Base-by-base conservation (phyloP, 176 grass and related monocot species). In the Aechmea fasciata region DNA sequence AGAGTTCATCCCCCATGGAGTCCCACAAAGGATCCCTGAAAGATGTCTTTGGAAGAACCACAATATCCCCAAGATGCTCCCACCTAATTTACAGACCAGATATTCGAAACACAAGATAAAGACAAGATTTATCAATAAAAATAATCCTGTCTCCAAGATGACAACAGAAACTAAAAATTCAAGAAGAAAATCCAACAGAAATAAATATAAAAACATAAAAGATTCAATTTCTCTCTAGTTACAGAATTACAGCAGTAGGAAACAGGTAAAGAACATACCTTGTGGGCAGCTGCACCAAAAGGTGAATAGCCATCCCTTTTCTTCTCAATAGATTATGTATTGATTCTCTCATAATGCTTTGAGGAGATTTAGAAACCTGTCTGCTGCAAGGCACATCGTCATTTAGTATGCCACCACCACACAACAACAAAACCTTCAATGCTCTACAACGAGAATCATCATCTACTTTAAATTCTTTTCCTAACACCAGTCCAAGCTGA, bases 21-120 rank as follows among this genome's bases (percentile, higher is more conserved):
- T 92, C 71, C 93, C 93, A 97, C 64, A 78, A 53, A 67, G 79
- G 70, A 87, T 96, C 84, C 76, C 76, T 90, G 78, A 97, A 97
- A 78, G 83, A 87, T 57, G 83, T 87, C 68, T 97, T 97, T 49
- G 89, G 86, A 79, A 96, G 86, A 23, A 97, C 70, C 47, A 78
- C 67, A 75, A 97, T 81, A 80, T 97, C 82, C 72, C 89, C 89
- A 57, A 97, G 84, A 67, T 83, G 80, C 51, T 97, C 89, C 93
- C 93, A 97, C 76, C 93, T 97, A 79, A 69, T 33, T 66, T 78
- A 14, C 17, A 22, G 48, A 20, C 13, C 20, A 71, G 61, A n/a
- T 78, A 78, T 23, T 77, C 63, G 28, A 77, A 82, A 80, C 15
- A 69, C 11, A 61, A 61, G 6, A 61, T 22, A 12, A 55, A 61